Evolutionary conservation across 2,329 filamentous ascomycete genomes (phyloP), one percentile per base, ranked within the genome.

Genomic region (Myriosclerotinia scirpicola): DNA sequence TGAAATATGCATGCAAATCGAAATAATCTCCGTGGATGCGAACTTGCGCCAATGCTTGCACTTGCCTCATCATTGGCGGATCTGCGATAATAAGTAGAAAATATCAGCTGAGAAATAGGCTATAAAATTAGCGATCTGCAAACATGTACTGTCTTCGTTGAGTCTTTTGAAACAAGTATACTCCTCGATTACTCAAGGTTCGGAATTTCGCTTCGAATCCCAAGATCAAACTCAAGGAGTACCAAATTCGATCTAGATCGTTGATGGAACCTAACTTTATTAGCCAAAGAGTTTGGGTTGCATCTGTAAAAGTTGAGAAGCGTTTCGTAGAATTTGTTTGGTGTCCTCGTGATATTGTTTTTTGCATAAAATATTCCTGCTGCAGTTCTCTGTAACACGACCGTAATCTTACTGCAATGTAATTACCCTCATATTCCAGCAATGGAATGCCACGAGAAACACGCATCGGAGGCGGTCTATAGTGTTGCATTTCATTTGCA

Each of bases 401-500:
- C 55, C 56, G 34, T 50, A 26, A 38, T 61, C 58, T 42, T 44
- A 17, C 40, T 44, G 48, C 55, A 54, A 66, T 66, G 50, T 61
- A 61, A 61, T 66, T 61, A 38, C 3, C 48, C 64, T 53, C 40
- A 52, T 40, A 36, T 53, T 61, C 55, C 64, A 66, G 46, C 55
- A 61, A 61, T 52, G 40, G 44, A 26, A 66, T 66, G 64, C 64
- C 64, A 66, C 55, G 64, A 66, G 64, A 66, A 26, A 66, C 54
- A 53, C 34, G 50, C 26, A 40, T 48, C 48, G 36, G 55, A 61
- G 22, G 64, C 48, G 38, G 48, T 61, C 15, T 48, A 46, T 50
- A 34, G 52, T 20, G 48, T 36, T n/a, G 14, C 26, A 61, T 66
- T 54, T 66, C 15, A 66, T 66, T 66, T 61, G 38, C 52, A 66